A percentile compares a stretch with the other conserved stretches of the same genome.
These are phyloP conservation scores for Colletotrichum liriopes DNA, from an alignment of 2,329 filamentous ascomycete genomes.

Conservation along the genomic window DNA sequence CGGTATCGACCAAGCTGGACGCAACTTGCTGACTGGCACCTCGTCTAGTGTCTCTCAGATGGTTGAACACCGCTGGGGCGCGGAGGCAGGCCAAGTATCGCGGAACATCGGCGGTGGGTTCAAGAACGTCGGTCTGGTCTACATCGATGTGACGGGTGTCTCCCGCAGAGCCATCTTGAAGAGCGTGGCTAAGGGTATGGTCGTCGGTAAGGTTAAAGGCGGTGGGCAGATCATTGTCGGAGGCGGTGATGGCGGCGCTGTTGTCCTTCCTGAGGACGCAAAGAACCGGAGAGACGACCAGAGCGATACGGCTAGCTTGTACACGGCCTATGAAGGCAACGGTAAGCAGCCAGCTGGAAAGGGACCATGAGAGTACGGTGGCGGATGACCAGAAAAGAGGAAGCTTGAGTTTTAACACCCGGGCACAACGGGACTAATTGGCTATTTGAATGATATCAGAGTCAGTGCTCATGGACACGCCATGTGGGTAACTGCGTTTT, in stretches of 20 bases:
- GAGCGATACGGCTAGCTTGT: slow-evolving; percentile 48
- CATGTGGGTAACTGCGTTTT: not conserved
- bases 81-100: slow-evolving; percentile 86
- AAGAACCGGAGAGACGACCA: slow-evolving; percentile 42
- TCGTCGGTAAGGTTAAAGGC: slow-evolving; percentile 83
- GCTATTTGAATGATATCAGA: not conserved
- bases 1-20: slow-evolving; percentile 90
- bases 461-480: slow-evolving; percentile 2
- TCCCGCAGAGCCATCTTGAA: slow-evolving; percentile 92
- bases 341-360: slow-evolving; percentile 51
- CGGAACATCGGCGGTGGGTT: slow-evolving; percentile 85
- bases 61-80: slow-evolving; percentile 90
- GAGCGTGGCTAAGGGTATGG: slow-evolving; percentile 97
- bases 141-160: slow-evolving; percentile 96
- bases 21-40: slow-evolving; percentile 81
- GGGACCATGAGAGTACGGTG: slow-evolving; percentile 19
- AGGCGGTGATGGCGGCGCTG: slow-evolving; percentile 65
- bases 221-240: slow-evolving; percentile 83
- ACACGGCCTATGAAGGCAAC: slow-evolving; percentile 49
- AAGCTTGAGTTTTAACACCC: not conserved
- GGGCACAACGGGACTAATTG: not conserved
- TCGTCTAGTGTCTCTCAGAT: slow-evolving; percentile 87
- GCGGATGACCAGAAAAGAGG: not conserved
- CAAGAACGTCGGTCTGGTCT: slow-evolving; percentile 97
- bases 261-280: slow-evolving; percentile 44